Evolutionary conservation across 2,329 filamentous ascomycete genomes (phyloP).

Genomic region (Diaporthe sp.): DNA sequence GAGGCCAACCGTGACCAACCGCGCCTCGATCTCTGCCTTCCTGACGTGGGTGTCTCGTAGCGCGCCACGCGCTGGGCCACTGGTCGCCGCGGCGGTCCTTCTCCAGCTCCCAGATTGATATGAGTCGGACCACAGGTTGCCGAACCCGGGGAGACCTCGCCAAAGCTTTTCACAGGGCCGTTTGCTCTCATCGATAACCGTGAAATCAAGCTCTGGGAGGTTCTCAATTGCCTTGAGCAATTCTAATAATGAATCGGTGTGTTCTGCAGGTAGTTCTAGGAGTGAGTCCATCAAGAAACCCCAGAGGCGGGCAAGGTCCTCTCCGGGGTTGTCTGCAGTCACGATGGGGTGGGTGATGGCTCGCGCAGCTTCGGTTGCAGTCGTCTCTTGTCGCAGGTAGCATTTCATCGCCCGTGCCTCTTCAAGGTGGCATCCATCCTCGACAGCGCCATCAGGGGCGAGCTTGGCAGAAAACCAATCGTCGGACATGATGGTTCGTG

Average conservation of each 20-base stretch:
- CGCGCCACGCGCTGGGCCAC: neutral
- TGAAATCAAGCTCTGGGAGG: neutral
- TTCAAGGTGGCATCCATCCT: neutral
- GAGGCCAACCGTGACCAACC: neutral
- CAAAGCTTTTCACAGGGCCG: neutral
- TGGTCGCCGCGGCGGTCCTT: neutral
- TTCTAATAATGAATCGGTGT: neutral
- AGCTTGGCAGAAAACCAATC: neutral
- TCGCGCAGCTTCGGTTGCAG: neutral
- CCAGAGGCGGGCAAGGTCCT: neutral
- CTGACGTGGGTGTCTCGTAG: neutral
- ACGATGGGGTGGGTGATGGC: neutral
- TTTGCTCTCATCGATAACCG: neutral
- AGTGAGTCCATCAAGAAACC: neutral
- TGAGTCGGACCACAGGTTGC: neutral
- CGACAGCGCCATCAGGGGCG: neutral
- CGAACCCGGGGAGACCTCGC: neutral
- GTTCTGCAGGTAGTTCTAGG: neutral
- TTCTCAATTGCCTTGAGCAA: neutral
- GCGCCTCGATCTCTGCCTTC: neutral
- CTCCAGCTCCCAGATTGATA: slow-evolving; percentile 2
- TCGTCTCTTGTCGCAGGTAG: neutral
- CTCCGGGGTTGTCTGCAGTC: neutral
- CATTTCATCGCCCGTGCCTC: neutral
- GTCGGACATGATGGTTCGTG: neutral